Evolutionary conservation across 1,284 basidiomycete species (phyloP), one percentile per base, ranked within the genome.

Genomic region (Moniliophthora roreri): DNA sequence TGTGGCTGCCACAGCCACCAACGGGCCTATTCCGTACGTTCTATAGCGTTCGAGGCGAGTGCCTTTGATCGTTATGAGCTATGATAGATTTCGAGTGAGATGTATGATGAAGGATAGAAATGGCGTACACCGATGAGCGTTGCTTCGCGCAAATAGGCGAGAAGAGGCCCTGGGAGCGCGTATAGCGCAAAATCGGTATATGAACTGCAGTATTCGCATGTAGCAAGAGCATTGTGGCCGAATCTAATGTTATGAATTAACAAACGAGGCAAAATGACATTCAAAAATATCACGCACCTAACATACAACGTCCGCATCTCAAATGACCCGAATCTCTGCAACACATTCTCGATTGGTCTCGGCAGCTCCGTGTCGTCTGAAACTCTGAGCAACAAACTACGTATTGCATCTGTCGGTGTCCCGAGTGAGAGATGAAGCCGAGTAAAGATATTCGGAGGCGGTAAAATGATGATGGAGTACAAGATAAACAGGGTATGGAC

Each of bases 361-460:
- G 78, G 73, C 1, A 84, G 70, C 36, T 64, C 67, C 46, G 58
- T 70, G 26, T 63, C 62, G 3, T 63, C 70, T 13, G 76, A 72
- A 9, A 61, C 64, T 49, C 66, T 64, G 1, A 78, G 57, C 13
- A 89, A 63, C 5, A 76, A 54, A 4, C 69, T 67, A 21, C 77
- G 79, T 46, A 91, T 76, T 9, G 61, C 60, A 24, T 85, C 80
- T 21, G 78, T 70, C 0, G 84, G 74, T 3, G 75, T 73, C 52
- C 75, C 82, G 47, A 87, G 59, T 0, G 85, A 80, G 46, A 89
- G 65, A 4, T 69, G 62, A 16, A 89, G 69, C 2, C 69, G 62
- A 23, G 70, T 71, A 65, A 89, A 91, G 26, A 91, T 60, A 62
- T 90, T 90, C 32, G 75, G 73, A 5, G 87, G 85, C 49, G 75